phyloP scores from a whole-genome alignment of 805 yeast species.

The Wickerhamia fluorescens region DNA sequence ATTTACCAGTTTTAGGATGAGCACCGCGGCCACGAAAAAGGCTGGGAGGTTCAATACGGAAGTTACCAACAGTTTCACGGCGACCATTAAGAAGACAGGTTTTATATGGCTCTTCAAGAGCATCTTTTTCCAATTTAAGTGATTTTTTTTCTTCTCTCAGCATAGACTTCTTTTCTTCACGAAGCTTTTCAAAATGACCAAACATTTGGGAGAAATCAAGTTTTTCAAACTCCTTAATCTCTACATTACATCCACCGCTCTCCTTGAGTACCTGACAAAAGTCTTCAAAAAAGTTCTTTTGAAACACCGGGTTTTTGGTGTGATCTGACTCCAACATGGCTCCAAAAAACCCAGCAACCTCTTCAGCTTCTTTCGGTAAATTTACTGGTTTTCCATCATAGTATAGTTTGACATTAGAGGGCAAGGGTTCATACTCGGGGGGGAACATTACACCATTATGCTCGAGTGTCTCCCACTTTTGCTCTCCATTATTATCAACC shows the following conservation, averaged over 20 bases:
- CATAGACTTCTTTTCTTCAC: constrained; percentile 65
- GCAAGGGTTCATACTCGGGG: constrained; percentile 84
- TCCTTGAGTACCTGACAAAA: constrained; percentile 64
- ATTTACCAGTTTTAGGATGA: constrained; percentile 91
- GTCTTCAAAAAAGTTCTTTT: constrained; percentile 79
- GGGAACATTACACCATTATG: constrained; percentile 94
- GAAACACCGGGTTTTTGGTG: constrained; percentile 80
- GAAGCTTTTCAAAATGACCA: constrained; percentile 59
- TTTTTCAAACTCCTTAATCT: constrained; percentile 48
- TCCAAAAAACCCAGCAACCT: constrained; percentile 92
- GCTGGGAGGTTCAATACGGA: constrained; percentile 94
- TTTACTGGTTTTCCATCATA: constrained; percentile 73
- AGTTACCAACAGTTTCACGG: constrained; percentile 88
- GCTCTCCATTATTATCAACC: constrained; percentile 55
- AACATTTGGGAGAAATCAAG: constrained; percentile 76
- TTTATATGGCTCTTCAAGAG: constrained; percentile 72
- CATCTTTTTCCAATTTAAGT: constrained; percentile 65
- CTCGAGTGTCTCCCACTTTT: constrained; percentile 80
- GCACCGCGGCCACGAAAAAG: constrained; percentile 94
- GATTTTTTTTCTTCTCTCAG: constrained; percentile 70
- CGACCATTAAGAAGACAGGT: constrained; percentile 80
- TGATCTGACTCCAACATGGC: constrained; percentile 87
- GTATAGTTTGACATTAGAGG: constrained; percentile 63
- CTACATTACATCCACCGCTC: constrained; percentile 50
- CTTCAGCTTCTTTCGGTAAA: constrained; percentile 81